Base-by-base conservation (phyloP, 2,329 filamentous ascomycete genomes). In the Thermothelomyces thermophilus region DNA sequence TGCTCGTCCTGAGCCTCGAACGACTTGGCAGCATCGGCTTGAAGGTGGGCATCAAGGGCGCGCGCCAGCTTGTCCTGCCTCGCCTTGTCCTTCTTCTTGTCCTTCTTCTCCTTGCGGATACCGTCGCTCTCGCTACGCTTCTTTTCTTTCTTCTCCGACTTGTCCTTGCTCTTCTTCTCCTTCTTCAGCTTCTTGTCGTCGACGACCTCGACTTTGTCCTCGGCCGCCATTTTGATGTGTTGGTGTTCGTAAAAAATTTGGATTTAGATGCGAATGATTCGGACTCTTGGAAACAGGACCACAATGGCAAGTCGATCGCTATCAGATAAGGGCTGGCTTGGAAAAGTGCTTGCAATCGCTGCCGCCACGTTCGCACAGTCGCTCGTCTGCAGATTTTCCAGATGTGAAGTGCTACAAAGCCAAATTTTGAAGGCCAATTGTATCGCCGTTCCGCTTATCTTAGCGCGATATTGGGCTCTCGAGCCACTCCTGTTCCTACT, bases 31-130 rank as follows among this genome's bases (percentile, higher is more conserved):
- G 74, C 74, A 41, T 77, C 74, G 56, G 79, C 72, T 61, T 79
- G 75, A 52, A 84, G 68, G 64, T 84, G 80, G 60, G 82, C 78
- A 60, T 89, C 81, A 55, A 89, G 72, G 30, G 75, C 77, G 50
- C 79, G 76, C 41, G 73, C 77, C 53, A 78, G 79, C 79, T 86
- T 86, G 60, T 87, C 82, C 73, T 86, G 85, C 77, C 87, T 87
- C 37, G 75, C 74, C 68, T 82, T 85, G 74, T 86, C 86, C 30
- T 78, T 76, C 63, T 80, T 78, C 69, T 79, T 79, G 49, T 81
- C 77, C 68, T 78, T 77, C 65, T 77, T 75, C 58, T 69, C 60
- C 68, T 81, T 80, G 62, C 66, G 65, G 51, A 80, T 69, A 61
- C 76, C 76, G 50, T 73, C 70, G 48, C 70, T 71, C 52, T 79